These are phyloP conservation scores for Stagonosporopsis rhizophila DNA, from an alignment of 2,329 filamentous ascomycete genomes.

Conservation along the genomic window DNA sequence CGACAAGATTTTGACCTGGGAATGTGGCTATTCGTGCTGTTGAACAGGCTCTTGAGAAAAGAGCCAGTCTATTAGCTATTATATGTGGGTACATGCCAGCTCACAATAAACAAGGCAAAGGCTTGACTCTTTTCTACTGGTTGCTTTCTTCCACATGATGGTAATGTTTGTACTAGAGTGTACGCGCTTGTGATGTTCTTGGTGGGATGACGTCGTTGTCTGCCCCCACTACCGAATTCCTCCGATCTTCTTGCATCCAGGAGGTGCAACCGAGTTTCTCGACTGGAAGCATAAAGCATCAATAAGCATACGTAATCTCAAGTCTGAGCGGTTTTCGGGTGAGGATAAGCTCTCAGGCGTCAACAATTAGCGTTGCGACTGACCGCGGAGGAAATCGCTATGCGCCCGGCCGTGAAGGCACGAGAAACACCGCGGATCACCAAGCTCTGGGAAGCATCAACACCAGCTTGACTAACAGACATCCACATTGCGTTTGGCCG, in stretches of 20 bases:
- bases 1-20: not conserved
- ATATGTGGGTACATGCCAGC: constrained; percentile 1
- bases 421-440: not conserved
- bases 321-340: not conserved
- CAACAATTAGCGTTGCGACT: not conserved
- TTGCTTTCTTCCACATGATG: constrained; percentile 6
- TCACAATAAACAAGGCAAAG: not conserved
- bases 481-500: not conserved
- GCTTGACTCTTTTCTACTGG: not conserved
- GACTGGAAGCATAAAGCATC: not conserved
- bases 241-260: not conserved
- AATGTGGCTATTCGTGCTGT: not conserved
- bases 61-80: not conserved
- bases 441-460: not conserved
- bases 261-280: too few relatives aligned
- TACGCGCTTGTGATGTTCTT: not conserved
- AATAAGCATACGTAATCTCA: not conserved
- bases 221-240: constrained; percentile 7
- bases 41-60: not conserved
- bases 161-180: not conserved
- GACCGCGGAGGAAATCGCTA: too few relatives aligned
- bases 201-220: constrained; percentile 18
- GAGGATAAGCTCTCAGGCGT: not conserved
- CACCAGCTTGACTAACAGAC: not conserved
- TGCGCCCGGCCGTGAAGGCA: not conserved